Conservation (phyloP, 176 grass and related monocot genomes). For the Carex littledalei region DNA sequence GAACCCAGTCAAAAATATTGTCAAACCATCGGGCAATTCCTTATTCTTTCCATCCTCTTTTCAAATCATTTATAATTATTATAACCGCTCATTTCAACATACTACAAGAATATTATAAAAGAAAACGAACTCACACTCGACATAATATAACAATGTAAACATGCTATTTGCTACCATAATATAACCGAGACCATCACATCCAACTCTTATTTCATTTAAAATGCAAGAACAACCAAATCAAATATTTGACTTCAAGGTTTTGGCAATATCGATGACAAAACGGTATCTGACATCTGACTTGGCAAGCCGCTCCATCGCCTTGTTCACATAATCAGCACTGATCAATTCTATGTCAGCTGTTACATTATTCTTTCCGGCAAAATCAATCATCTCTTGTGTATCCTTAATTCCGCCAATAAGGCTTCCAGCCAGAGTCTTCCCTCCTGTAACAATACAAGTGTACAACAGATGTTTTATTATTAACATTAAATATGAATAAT, state of each 20-base stretch:
- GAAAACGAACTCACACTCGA: not conserved
- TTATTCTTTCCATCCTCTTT: no score
- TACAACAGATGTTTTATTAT: not conserved
- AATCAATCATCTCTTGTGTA: constrained; percentile 65
- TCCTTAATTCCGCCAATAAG: constrained; percentile 53
- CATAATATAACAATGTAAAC: not conserved
- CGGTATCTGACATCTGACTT: constrained; percentile 60
- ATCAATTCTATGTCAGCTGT: constrained; percentile 56
- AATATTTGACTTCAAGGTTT: constrained; percentile 32
- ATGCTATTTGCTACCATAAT: not conserved
- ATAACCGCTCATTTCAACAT: not conserved
- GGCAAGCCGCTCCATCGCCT: constrained; percentile 50
- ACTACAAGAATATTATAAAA: not conserved
- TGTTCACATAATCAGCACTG: constrained; percentile 41
- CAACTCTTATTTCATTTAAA: not conserved
- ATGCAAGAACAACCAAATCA: not conserved
- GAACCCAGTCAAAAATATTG: no score
- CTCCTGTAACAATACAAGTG: constrained; percentile 16
- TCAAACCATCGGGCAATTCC: no score
- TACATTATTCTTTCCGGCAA: constrained; percentile 46
- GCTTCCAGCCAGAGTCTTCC: constrained; percentile 44
- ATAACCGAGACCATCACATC: not conserved
- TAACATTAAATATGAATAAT: not conserved
- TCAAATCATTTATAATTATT: not conserved
- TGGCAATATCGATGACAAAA: constrained; percentile 80